Evolutionary conservation across 78 protist species (phyloP).

Genomic region (Mastigamoeba balamuthi): DNA sequence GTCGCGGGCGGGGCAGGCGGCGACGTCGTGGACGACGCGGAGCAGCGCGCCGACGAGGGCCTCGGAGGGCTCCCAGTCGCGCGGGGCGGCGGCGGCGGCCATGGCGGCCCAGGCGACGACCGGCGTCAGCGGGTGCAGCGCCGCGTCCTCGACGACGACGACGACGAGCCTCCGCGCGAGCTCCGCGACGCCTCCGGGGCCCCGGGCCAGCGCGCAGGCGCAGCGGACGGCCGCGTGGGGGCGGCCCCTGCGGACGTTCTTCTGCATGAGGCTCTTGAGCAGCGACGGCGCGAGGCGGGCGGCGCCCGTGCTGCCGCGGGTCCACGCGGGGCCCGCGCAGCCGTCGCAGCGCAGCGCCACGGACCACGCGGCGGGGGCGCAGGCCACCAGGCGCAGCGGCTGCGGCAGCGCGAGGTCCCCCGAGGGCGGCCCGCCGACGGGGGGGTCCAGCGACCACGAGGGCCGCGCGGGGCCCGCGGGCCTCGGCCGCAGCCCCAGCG

Average conservation of each 20-base stretch:
- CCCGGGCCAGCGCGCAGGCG: not conserved
- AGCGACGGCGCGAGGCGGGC: not conserved
- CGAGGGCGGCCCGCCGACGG: no score
- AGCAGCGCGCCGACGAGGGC: not conserved
- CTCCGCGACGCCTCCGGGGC: not conserved
- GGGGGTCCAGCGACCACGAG: no score
- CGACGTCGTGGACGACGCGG: not conserved
- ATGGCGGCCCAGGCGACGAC: not conserved
- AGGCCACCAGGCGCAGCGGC: no score
- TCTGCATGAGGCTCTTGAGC: not conserved
- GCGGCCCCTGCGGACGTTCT: not conserved
- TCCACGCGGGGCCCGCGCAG: not conserved
- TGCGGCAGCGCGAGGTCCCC: no score
- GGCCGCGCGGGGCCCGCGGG: no score
- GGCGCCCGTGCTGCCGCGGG: not conserved
- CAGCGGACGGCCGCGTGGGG: not conserved
- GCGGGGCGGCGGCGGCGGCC: not conserved
- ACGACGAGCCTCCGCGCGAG: not conserved
- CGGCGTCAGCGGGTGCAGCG: not conserved
- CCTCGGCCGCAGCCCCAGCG: no score
- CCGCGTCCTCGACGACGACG: not conserved
- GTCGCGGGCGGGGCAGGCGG: not conserved
- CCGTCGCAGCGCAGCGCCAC: no score
- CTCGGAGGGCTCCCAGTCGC: not conserved
- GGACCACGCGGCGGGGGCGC: no score